These are phyloP conservation scores for Fusarium devonianum DNA, from an alignment of 2,329 filamentous ascomycete species.

Conservation along the genomic window DNA sequence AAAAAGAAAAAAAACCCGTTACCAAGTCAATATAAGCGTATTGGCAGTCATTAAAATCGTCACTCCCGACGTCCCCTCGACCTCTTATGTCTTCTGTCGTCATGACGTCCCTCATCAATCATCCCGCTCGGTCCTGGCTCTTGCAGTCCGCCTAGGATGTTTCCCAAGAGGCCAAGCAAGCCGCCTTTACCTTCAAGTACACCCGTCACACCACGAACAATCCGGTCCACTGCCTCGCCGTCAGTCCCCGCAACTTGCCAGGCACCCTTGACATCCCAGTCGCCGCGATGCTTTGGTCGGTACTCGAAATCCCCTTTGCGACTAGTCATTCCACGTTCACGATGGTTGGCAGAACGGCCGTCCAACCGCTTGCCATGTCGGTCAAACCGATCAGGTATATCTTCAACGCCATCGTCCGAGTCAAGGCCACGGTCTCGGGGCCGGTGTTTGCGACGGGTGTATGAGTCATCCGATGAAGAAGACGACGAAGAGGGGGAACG, in stretches of 20 bases:
- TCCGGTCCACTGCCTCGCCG: slow-evolving; percentile 48
- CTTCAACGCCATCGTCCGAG: slow-evolving; percentile 51
- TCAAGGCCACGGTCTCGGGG: slow-evolving; percentile 23
- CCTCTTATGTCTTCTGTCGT: slow-evolving; percentile 26
- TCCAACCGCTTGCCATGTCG: slow-evolving; percentile 51
- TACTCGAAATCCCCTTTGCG: slow-evolving; percentile 55
- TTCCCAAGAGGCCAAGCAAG: slow-evolving; percentile 44
- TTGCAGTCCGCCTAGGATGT: slow-evolving; percentile 41
- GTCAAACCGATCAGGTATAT: slow-evolving; percentile 58
- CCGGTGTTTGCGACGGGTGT: slow-evolving; percentile 34
- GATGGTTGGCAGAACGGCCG: slow-evolving; percentile 18
- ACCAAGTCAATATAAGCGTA: slow-evolving; percentile 12
- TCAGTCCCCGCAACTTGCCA: slow-evolving; percentile 58
- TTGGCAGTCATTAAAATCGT: slow-evolving; percentile 37
- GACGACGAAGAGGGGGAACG: slow-evolving; percentile 46
- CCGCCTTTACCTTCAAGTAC: slow-evolving; percentile 43
- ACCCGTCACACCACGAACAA: slow-evolving; percentile 40
- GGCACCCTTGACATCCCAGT: slow-evolving; percentile 49
- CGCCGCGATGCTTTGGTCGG: slow-evolving; percentile 42
- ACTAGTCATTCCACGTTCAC: slow-evolving; percentile 44
- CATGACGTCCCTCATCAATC: slow-evolving; percentile 29
- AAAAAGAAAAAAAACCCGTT: slow-evolving; percentile 31
- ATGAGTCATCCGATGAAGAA: slow-evolving; percentile 44
- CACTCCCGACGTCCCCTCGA: slow-evolving; percentile 25
- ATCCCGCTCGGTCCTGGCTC: slow-evolving; percentile 9